phyloP scores from a whole-genome alignment of 2,329 filamentous ascomycete species.

The Emericellopsis cladophorae region DNA sequence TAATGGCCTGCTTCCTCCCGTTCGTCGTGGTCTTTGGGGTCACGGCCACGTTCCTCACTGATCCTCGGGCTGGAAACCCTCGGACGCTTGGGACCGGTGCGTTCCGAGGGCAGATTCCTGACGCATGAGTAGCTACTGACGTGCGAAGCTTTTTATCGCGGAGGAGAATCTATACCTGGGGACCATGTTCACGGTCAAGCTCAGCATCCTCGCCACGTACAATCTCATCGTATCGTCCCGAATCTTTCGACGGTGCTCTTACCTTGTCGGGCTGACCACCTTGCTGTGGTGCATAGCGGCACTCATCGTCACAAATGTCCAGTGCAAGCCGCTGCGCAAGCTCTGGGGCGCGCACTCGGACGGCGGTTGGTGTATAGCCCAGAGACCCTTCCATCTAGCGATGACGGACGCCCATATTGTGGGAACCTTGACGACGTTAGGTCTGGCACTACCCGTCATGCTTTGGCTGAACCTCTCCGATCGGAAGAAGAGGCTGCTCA shows the following conservation, averaged over 20 bases:
- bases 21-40: no score
- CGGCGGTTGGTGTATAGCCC: neutral
- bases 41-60: neutral
- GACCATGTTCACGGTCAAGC: neutral
- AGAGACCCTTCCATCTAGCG: neutral
- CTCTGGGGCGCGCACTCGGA: neutral
- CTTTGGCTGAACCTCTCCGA: neutral
- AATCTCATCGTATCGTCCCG: neutral
- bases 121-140: neutral
- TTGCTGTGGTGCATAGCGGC: neutral
- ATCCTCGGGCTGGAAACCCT: neutral
- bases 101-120: neutral
- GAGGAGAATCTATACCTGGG: neutral
- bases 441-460: neutral
- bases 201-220: slow-evolving; percentile 1
- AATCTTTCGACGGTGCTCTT: neutral
- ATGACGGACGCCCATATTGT: neutral
- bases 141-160: neutral
- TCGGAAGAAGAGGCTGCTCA: neutral
- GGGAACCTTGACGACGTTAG: neutral
- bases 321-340: neutral
- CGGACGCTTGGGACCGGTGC: neutral
- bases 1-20: neutral
- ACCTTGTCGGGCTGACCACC: neutral
- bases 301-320: neutral